phyloP scores from a whole-genome alignment of 208 protist genomes.

The Acanthamoeba healyi region DNA sequence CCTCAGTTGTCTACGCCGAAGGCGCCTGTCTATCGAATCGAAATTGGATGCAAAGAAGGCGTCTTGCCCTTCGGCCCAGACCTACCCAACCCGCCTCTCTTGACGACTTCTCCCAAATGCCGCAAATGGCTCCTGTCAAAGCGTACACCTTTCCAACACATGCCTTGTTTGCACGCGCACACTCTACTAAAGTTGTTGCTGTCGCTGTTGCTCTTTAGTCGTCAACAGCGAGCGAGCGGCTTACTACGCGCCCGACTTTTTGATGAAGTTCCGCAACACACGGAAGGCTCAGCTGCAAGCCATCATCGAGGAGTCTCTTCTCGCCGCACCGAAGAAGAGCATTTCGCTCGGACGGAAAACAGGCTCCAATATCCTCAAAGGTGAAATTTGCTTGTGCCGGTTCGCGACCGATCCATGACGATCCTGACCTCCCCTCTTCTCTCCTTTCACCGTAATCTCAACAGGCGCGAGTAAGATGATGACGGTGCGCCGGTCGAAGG shows the following conservation, averaged over 20 bases:
- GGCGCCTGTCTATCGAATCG: conserved; percentile 29
- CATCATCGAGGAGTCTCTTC: conserved; percentile 62
- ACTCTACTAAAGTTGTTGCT: background rate
- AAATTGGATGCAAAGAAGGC: conserved; percentile 65
- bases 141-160: background rate
- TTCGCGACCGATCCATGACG: background rate
- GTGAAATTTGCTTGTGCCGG: background rate
- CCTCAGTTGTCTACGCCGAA: background rate
- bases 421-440: background rate
- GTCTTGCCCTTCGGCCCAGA: conserved; percentile 57
- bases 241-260: conserved; percentile 66
- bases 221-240: conserved; percentile 68
- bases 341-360: conserved; percentile 48
- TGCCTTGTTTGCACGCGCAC: background rate
- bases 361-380: conserved; percentile 56
- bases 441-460: background rate
- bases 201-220: background rate
- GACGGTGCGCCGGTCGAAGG: background rate
- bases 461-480: background rate
- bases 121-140: conserved; percentile 67
- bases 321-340: conserved; percentile 46
- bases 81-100: conserved; percentile 45
- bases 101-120: background rate
- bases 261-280: conserved; percentile 62
- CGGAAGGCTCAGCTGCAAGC: conserved; percentile 58